Percentiles rank a stretch among this genome's conserved stretches.
Evolutionary conservation across 2,329 filamentous ascomycete genomes (phyloP).

Genomic region (Fusarium devonianum): DNA sequence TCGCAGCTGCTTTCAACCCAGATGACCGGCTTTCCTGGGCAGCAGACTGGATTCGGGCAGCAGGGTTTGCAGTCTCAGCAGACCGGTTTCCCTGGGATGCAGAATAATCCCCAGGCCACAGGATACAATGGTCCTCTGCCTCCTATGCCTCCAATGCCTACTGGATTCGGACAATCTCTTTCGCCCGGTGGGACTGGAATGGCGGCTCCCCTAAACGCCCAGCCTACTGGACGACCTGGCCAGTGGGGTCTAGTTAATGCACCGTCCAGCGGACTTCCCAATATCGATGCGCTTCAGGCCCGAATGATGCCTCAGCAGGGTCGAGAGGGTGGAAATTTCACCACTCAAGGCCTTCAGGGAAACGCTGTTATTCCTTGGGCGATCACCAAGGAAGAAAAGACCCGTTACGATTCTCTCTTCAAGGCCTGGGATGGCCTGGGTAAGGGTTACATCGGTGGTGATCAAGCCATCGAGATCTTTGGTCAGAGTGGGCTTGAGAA

Average conservation of each 20-base stretch:
- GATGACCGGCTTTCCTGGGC: constrained; percentile 71
- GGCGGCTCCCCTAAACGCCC: constrained; percentile 77
- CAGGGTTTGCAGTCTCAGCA: constrained; percentile 71
- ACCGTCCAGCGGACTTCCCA: constrained; percentile 85
- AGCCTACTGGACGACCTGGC: constrained; percentile 90
- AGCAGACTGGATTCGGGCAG: constrained; percentile 66
- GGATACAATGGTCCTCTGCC: constrained; percentile 87
- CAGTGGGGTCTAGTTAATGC: constrained; percentile 99
- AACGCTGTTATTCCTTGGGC: constrained; percentile 98
- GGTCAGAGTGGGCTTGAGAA: constrained; percentile 94
- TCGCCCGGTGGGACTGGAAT: constrained; percentile 65
- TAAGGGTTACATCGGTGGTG: constrained; percentile 90
- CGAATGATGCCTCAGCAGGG: constrained; percentile 98
- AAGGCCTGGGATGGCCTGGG: constrained; percentile 94
- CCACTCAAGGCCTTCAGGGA: constrained; percentile 84
- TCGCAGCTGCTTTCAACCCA: constrained; percentile 69
- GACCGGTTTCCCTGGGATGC: constrained; percentile 72
- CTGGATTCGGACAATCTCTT: constrained; percentile 62
- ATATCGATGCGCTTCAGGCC: constrained; percentile 89
- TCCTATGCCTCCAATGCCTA: constrained; percentile 83
- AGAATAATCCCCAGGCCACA: constrained; percentile 72
- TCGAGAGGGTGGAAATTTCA: constrained; percentile 82
- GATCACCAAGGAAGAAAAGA: constrained; percentile 98
- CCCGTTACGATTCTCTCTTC: constrained; percentile 93
- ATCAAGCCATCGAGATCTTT: constrained; percentile 95